Conservation (phyloP, 1,139 yeast species). For the Petasospora rhodanensis region DNA sequence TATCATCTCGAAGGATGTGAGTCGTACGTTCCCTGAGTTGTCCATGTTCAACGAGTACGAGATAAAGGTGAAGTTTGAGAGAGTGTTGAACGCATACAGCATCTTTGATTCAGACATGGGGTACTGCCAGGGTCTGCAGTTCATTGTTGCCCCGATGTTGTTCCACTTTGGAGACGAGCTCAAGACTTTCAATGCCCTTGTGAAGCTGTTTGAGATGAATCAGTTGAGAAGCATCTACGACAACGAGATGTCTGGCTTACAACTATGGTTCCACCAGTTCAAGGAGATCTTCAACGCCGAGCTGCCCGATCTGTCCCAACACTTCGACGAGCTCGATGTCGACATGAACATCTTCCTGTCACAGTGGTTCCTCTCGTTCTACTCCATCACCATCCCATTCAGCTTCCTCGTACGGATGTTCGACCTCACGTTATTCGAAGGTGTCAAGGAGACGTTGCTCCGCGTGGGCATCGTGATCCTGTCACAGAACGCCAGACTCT, state of each 20-base stretch:
- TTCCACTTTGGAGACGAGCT: slow-evolving; percentile 41
- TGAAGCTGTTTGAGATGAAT: slow-evolving; percentile 60
- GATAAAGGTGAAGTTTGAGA: slow-evolving; percentile 46
- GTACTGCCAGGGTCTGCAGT: slow-evolving; percentile 67
- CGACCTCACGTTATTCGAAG: slow-evolving; percentile 56
- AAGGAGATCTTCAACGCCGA: slow-evolving; percentile 37
- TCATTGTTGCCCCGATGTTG: slow-evolving; percentile 59
- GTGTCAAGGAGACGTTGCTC: slow-evolving; percentile 60
- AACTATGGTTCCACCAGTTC: slow-evolving; percentile 52
- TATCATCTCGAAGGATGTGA: slow-evolving; percentile 59
- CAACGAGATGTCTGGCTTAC: slow-evolving; percentile 53
- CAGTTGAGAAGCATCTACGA: slow-evolving; percentile 55
- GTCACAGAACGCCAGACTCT: slow-evolving; percentile 46
- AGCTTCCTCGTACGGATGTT: slow-evolving; percentile 47
- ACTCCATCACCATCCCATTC: slow-evolving; percentile 57
- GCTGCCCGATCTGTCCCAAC: slow-evolving; percentile 42
- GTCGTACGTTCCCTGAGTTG: slow-evolving; percentile 58
- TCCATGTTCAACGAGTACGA: slow-evolving; percentile 43
- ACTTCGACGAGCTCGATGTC: slow-evolving; percentile 38
- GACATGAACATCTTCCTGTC: slow-evolving; percentile 44
- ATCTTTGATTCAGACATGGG: slow-evolving; percentile 68
- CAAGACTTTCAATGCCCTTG: slow-evolving; percentile 51
- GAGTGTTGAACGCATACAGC: slow-evolving; percentile 60
- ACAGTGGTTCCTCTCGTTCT: slow-evolving; percentile 68
- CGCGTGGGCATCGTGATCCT: slow-evolving; percentile 56